These are phyloP conservation scores for Blastobotrys ciferrii DNA, from an alignment of 1,139 yeast species.

Conservation along the genomic window DNA sequence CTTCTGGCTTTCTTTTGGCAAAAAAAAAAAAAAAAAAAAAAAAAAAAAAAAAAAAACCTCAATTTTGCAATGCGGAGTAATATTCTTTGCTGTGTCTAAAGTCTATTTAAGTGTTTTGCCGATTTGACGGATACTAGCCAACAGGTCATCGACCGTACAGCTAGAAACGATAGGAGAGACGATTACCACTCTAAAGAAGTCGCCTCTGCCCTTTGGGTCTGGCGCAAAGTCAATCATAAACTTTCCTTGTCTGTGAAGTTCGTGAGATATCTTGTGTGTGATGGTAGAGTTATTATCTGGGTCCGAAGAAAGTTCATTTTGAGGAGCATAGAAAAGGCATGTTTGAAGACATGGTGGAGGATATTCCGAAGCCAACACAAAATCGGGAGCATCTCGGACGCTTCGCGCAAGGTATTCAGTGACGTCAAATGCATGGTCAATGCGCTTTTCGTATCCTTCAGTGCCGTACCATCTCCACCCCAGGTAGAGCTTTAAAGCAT, in stretches of 20 bases:
- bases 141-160: constrained; percentile 42
- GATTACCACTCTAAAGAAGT: constrained; percentile 81
- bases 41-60: too few relatives aligned
- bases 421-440: constrained; percentile 70
- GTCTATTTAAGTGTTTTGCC: constrained; percentile 28
- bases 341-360: constrained; percentile 82
- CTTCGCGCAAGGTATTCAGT: constrained; percentile 57
- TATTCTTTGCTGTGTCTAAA: too few relatives aligned
- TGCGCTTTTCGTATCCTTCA: constrained; percentile 49
- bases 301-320: constrained; percentile 33
- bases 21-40: too few relatives aligned
- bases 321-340: constrained; percentile 70
- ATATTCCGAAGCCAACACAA: constrained; percentile 52
- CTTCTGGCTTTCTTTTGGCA: too few relatives aligned
- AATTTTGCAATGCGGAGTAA: too few relatives aligned
- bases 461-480: constrained; percentile 82
- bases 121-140: constrained; percentile 36
- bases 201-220: constrained; percentile 57
- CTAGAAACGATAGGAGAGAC: constrained; percentile 55
- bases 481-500: constrained; percentile 72
- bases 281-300: constrained; percentile 48
- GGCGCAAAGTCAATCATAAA: constrained; percentile 85
- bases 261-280: constrained; percentile 65
- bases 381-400: constrained; percentile 40
- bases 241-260: constrained; percentile 58